Conservation (phyloP, 768 basidiomycete species). For the Russula vinacea region DNA sequence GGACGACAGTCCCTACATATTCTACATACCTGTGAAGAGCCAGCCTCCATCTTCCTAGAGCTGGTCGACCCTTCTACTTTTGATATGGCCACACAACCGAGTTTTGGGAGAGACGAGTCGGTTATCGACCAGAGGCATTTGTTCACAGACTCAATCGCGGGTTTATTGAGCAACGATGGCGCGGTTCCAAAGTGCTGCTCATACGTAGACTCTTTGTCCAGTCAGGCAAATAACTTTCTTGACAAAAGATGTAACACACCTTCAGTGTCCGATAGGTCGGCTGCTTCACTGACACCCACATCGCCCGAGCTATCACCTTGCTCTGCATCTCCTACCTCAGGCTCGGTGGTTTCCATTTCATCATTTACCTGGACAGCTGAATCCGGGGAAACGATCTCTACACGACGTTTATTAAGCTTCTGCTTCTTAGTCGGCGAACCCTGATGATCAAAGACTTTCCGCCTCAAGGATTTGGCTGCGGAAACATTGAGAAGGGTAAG, state of each 20-base stretch:
- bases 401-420: slow-evolving; percentile 70
- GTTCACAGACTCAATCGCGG: slow-evolving; percentile 52
- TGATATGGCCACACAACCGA: slow-evolving; percentile 55
- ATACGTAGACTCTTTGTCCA: slow-evolving; percentile 46
- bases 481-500: slow-evolving; percentile 89
- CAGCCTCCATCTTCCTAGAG: slow-evolving; percentile 9
- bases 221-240: neutral
- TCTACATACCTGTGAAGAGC: slow-evolving; percentile 20
- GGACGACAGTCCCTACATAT: neutral
- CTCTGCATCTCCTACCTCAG: slow-evolving; percentile 27
- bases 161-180: slow-evolving; percentile 50
- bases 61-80: slow-evolving; percentile 42
- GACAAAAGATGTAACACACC: slow-evolving; percentile 21
- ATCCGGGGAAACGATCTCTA: slow-evolving; percentile 31
- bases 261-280: slow-evolving; percentile 25
- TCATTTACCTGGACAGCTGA: neutral
- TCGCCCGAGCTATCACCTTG: slow-evolving; percentile 20
- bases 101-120: slow-evolving; percentile 49
- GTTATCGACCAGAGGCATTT: slow-evolving; percentile 54
- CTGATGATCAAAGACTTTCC: slow-evolving; percentile 43
- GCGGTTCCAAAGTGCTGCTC: slow-evolving; percentile 71
- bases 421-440: slow-evolving; percentile 52
- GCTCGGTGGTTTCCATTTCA: slow-evolving; percentile 8
- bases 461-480: slow-evolving; percentile 65
- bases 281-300: slow-evolving; percentile 16